phyloP scores from a whole-genome alignment of 2,329 filamentous ascomycete genomes.

The Ceratocystis huliohia region DNA sequence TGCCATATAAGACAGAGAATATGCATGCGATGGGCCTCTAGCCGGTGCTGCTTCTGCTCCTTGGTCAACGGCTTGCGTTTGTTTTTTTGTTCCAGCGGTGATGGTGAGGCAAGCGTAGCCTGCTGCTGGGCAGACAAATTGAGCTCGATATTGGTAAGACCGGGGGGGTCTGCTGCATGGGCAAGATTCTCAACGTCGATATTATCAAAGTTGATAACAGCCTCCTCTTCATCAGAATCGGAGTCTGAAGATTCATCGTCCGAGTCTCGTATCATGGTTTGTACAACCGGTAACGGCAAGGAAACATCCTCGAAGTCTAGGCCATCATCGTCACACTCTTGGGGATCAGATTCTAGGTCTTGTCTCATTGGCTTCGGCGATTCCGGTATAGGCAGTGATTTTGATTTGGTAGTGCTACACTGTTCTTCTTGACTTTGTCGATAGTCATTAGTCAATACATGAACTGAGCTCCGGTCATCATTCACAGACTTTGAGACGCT shows the following conservation, averaged over 20 bases:
- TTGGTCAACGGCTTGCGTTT: constrained; percentile 40
- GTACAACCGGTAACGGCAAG: constrained; percentile 36
- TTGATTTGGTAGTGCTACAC: background rate
- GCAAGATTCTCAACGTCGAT: constrained; percentile 31
- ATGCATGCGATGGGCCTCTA: constrained; percentile 78
- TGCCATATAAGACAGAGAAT: constrained; percentile 72
- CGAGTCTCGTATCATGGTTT: constrained; percentile 39
- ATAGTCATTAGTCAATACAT: too few species aligned
- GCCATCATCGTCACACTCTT: constrained; percentile 32
- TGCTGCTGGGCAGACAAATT: constrained; percentile 30
- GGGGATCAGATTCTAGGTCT: background rate
- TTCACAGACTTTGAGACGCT: background rate
- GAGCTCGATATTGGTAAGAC: constrained; percentile 35
- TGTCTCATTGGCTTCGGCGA: background rate
- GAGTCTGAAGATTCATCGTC: constrained; percentile 33
- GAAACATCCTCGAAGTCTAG: constrained; percentile 40
- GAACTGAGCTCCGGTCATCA: background rate
- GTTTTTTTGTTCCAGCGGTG: background rate
- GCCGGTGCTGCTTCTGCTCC: constrained; percentile 43
- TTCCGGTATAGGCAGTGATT: too few species aligned
- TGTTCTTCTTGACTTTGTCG: background rate
- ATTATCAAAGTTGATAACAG: constrained; percentile 37
- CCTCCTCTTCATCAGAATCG: constrained; percentile 30
- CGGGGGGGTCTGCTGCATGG: constrained; percentile 22
- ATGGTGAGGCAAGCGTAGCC: background rate